These are phyloP conservation scores for Trypanosoma cruzi DNA, from an alignment of 208 protist genomes.

Conservation along the genomic window DNA sequence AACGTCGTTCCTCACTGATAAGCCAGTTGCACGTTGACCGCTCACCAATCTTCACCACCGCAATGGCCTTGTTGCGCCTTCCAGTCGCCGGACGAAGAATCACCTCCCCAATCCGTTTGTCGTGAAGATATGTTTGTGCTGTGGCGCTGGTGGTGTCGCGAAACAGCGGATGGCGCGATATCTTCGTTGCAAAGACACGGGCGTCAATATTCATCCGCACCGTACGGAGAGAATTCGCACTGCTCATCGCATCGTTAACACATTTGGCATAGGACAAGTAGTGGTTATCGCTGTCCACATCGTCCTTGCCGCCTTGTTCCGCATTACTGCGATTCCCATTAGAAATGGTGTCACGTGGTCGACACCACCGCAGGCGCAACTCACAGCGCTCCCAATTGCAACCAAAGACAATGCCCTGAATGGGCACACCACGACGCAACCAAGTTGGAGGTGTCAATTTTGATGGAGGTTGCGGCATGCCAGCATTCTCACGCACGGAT, in stretches of 20 bases:
- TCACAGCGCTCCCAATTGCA: slow-evolving; percentile 76
- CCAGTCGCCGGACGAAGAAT: slow-evolving; percentile 59
- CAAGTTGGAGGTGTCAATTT: slow-evolving; percentile 37
- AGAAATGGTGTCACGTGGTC: slow-evolving; percentile 31
- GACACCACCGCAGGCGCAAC: slow-evolving; percentile 76
- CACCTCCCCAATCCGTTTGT: slow-evolving; percentile 83
- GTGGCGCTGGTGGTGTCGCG: slow-evolving; percentile 54
- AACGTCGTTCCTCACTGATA: slow-evolving; percentile 67
- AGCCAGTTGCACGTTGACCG: slow-evolving; percentile 67
- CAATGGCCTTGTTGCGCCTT: slow-evolving; percentile 48
- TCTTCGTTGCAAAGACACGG: slow-evolving; percentile 75
- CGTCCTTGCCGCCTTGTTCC: slow-evolving; percentile 1
- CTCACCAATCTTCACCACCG: slow-evolving; percentile 75
- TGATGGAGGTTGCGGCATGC: not conserved
- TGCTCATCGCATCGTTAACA: slow-evolving; percentile 47
- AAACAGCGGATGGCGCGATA: slow-evolving; percentile 79
- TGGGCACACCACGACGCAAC: slow-evolving; percentile 62
- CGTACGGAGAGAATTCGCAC: slow-evolving; percentile 70
- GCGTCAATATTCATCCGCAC: slow-evolving; percentile 49
- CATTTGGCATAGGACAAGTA: slow-evolving; percentile 39
- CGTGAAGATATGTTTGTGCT: slow-evolving; percentile 56
- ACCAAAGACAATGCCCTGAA: slow-evolving; percentile 68
- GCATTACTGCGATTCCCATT: slow-evolving; percentile 11
- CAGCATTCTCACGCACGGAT: slow-evolving; percentile 33
- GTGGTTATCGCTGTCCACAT: slow-evolving; percentile 4